Evolutionary conservation across 495 filamentous ascomycete species (phyloP), one percentile per base, ranked within the genome.

Genomic region (Hypoxylon intermedium): DNA sequence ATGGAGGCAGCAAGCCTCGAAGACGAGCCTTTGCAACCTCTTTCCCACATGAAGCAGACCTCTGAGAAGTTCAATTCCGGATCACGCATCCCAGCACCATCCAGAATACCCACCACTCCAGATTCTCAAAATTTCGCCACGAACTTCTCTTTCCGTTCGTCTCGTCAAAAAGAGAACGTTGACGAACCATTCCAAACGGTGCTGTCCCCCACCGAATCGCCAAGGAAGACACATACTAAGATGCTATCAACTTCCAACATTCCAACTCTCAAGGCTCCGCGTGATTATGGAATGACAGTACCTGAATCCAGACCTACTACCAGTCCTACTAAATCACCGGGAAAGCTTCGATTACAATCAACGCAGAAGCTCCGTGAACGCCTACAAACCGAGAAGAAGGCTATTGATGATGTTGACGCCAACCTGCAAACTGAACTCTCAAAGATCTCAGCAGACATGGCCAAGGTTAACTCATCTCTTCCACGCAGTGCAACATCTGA

Each of bases 351-450:
- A 42, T 85, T 97, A 73, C 93, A 96, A 72, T 93, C 88, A 37
- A 90, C 93, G 0, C 91, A 95, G 62, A 97, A 96, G 76, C 84
- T 97, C 26, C 90, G 94, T 38, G 91, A 97, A 72, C 89, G 93
- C 44, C 82, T 97, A 6, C 86, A 91, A 53, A 85, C 82, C 44
- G 92, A 97, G 67, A 89, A 91, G 67, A 87, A 81, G 41, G 82
- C 86, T 1, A 84, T 94, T 21, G 82, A 80, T 23, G 80, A 84
- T n/a, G 82, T 86, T 0, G 88, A 92, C 54, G 74, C 81, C 16
- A 83, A 80, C 1, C 71, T 97, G 12, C 84, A 88, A 67, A 80
- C 83, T 23, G 94, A 98, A 65, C 80, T 98, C 13, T 82, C 84
- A 21, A 86, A 89, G 44, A 93, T 98, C 63, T 83, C 89, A 11